Percentiles rank a stretch among this genome's conserved stretches.
Conservation (phyloP, 2,329 filamentous ascomycete genomes). For the Talaromyces piceae region DNA sequence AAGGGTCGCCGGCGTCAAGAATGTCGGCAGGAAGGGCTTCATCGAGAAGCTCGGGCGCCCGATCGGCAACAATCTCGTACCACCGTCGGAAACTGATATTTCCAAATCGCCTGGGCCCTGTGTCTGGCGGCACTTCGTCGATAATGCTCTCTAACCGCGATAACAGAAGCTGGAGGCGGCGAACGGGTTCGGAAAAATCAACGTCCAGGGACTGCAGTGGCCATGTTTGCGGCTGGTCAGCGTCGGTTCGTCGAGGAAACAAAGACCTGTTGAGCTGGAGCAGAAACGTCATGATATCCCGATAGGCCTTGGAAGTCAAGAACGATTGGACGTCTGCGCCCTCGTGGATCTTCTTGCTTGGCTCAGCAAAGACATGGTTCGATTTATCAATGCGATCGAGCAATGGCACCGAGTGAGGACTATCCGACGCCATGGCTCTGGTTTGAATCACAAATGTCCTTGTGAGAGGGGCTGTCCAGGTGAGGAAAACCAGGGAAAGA, state of each 20-base stretch:
- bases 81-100: constrained; percentile 86
- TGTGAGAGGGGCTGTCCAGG: too few relatives aligned
- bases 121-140: constrained; percentile 72
- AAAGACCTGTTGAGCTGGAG: constrained; percentile 84
- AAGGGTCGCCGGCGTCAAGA: constrained; percentile 23
- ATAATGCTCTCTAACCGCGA: constrained; percentile 59
- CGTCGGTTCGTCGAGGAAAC: constrained; percentile 56
- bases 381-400: constrained; percentile 41
- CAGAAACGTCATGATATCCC: constrained; percentile 78
- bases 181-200: constrained; percentile 51
- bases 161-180: constrained; percentile 60
- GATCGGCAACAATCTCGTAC: constrained; percentile 61
- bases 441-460: too few relatives aligned
- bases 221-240: constrained; percentile 44
- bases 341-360: constrained; percentile 77
- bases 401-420: constrained; percentile 25
- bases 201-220: constrained; percentile 32
- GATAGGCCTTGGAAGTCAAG: constrained; percentile 72
- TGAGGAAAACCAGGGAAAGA: too few relatives aligned
- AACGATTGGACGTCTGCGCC: constrained; percentile 75
- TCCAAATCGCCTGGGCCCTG: constrained; percentile 80
- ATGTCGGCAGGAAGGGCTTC: constrained; percentile 49
- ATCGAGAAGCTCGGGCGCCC: constrained; percentile 49
- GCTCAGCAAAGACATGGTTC: constrained; percentile 55
- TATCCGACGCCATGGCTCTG: constrained; percentile 18